phyloP scores from a whole-genome alignment of 495 filamentous ascomycete species.

The Sordaria brevicollis region DNA sequence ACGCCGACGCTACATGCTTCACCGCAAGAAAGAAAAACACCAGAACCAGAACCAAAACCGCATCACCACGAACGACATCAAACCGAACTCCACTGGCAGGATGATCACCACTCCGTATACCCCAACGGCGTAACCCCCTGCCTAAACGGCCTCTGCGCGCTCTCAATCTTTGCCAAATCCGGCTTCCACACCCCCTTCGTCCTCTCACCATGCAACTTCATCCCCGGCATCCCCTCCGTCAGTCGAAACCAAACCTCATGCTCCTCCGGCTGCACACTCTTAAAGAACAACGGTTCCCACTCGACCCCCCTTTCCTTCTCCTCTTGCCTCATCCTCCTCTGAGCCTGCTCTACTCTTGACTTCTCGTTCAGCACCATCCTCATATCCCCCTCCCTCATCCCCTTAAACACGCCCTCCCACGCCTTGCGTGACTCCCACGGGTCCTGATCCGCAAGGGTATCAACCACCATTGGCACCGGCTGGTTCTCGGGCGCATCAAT shows the following conservation, averaged over 20 bases:
- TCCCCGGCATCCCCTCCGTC: conserved; percentile 5
- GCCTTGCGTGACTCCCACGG: conserved; percentile 35
- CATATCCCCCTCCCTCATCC: conserved; percentile 28
- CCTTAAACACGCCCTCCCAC: conserved; percentile 26
- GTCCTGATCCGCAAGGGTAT: conserved; percentile 24
- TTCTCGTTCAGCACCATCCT: conserved; percentile 22
- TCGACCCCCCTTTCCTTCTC: conserved; percentile 47
- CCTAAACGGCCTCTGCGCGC: conserved; percentile 18
- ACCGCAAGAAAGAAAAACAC: background rate
- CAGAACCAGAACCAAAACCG: background rate
- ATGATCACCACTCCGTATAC: no score
- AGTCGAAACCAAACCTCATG: conserved; percentile 16
- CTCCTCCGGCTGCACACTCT: conserved; percentile 8
- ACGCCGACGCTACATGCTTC: conserved; percentile 7
- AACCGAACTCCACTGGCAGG: no score
- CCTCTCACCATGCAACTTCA: conserved; percentile 15
- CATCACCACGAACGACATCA: conserved; percentile 1
- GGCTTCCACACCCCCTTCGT: conserved; percentile 28
- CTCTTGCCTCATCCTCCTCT: conserved; percentile 49
- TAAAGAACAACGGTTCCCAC: conserved; percentile 48
- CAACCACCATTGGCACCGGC: conserved; percentile 12
- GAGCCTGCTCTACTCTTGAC: conserved; percentile 28
- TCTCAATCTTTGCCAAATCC: conserved; percentile 4
- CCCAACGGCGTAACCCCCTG: conserved; percentile 18
- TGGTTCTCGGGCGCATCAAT: conserved; percentile 19